Conservation (phyloP, 305 asterid species). For the Rubia occidens region DNA sequence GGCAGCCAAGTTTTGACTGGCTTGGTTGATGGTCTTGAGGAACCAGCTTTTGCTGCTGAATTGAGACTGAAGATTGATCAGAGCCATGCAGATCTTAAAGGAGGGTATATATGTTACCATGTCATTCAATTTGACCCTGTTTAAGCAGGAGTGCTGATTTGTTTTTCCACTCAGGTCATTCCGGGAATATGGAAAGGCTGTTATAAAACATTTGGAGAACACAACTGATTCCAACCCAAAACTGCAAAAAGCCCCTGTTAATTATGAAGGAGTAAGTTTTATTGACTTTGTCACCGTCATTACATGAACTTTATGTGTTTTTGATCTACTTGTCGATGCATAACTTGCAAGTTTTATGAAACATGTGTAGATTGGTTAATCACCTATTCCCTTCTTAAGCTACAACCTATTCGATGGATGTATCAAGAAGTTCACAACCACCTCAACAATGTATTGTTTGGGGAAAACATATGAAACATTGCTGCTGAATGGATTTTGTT, state of each 20-base stretch:
- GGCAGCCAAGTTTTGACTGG: conserved; percentile 93
- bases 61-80: conserved; percentile 82
- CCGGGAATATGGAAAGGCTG: conserved; percentile 86
- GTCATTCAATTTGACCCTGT: neutral
- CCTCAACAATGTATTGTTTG: neutral
- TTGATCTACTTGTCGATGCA: neutral
- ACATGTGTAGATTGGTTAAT: neutral
- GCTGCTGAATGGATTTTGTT: too few relatives aligned
- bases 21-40: conserved; percentile 87
- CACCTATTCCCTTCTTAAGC: neutral
- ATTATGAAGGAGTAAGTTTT: conserved; percentile 83
- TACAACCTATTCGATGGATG: neutral
- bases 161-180: conserved; percentile 52
- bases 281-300: neutral
- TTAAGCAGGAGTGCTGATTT: conserved; percentile 4
- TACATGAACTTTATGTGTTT: neutral
- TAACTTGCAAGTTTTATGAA: neutral
- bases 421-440: neutral
- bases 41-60: conserved; percentile 70
- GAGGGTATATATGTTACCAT: conserved; percentile 71
- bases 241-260: conserved; percentile 84
- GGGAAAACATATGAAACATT: too few relatives aligned
- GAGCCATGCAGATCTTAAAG: conserved; percentile 73
- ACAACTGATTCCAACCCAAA: conserved; percentile 39
- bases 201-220: conserved; percentile 58